Conservation (phyloP, 2,329 filamentous ascomycete species). For the Fusarium algeriense region DNA sequence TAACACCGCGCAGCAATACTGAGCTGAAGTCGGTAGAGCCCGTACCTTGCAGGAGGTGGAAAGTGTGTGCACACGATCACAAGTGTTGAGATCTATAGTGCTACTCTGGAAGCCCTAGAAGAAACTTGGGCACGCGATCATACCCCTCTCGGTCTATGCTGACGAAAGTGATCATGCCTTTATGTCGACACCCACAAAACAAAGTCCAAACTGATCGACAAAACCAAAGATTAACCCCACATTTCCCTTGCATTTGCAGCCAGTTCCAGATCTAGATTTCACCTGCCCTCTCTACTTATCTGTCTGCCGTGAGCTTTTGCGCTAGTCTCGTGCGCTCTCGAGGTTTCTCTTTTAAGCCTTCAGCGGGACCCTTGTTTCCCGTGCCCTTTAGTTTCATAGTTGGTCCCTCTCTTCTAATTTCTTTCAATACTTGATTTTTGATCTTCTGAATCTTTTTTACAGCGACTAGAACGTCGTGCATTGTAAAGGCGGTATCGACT, state of each 20-base stretch:
- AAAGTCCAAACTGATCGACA: slow-evolving; percentile 33
- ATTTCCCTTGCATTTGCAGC: slow-evolving; percentile 30
- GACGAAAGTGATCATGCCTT: slow-evolving; percentile 20
- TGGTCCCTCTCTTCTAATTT: neutral
- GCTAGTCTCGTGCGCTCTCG: slow-evolving; percentile 25
- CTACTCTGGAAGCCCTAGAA: neutral
- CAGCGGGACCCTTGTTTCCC: slow-evolving; percentile 22
- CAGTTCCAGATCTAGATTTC: slow-evolving; percentile 33
- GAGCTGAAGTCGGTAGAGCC: neutral
- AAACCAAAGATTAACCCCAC: slow-evolving; percentile 36
- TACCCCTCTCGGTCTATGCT: slow-evolving; percentile 1
- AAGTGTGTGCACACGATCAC: neutral
- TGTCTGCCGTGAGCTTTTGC: slow-evolving; percentile 6
- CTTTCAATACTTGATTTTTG: neutral
- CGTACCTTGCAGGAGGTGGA: slow-evolving; percentile 5
- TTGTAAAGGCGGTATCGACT: slow-evolving; percentile 24
- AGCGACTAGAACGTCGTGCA: neutral
- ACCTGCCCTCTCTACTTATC: neutral
- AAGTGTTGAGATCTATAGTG: slow-evolving; percentile 12
- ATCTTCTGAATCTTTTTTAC: slow-evolving; percentile 11
- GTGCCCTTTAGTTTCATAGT: slow-evolving; percentile 4
- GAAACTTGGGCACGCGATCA: slow-evolving; percentile 17
- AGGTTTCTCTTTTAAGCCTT: slow-evolving; percentile 22
- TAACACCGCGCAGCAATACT: neutral
- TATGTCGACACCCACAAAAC: slow-evolving; percentile 30